These are phyloP conservation scores for Hypoxylon subgilvum DNA, from an alignment of 495 filamentous ascomycete genomes.

Conservation along the genomic window DNA sequence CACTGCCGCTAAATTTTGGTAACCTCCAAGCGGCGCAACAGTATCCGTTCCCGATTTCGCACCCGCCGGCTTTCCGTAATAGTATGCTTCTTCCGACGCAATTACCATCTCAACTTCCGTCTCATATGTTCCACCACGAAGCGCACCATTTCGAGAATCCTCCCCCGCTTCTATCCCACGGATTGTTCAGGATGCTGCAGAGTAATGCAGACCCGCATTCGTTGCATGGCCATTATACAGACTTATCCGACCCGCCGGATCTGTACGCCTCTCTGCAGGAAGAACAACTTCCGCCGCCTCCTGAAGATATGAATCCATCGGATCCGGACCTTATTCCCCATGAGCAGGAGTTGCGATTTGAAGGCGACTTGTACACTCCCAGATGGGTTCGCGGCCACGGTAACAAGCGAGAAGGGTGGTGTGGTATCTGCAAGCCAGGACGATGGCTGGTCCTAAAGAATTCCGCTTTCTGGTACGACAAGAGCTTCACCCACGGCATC, in stretches of 20 bases:
- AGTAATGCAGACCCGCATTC: constrained; percentile 70
- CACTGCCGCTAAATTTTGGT: constrained; percentile 57
- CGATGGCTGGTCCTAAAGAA: constrained; percentile 84
- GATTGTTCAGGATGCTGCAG: constrained; percentile 70
- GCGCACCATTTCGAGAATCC: constrained; percentile 58
- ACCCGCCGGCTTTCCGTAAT: constrained; percentile 53
- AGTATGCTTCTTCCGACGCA: constrained; percentile 54
- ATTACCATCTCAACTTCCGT: constrained; percentile 51
- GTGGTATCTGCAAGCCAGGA: constrained; percentile 80
- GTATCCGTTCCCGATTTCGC: constrained; percentile 58
- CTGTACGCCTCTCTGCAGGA: constrained; percentile 72
- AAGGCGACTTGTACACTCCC: constrained; percentile 78
- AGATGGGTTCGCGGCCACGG: constrained; percentile 79
- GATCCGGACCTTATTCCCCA: constrained; percentile 73
- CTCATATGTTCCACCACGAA: constrained; percentile 54
- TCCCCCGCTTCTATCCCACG: constrained; percentile 65
- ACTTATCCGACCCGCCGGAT: constrained; percentile 72
- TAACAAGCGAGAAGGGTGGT: constrained; percentile 85
- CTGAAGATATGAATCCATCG: constrained; percentile 75
- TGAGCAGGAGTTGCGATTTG: constrained; percentile 78
- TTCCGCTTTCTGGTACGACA: constrained; percentile 86
- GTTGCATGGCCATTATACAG: constrained; percentile 65
- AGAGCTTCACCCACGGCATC: constrained; percentile 80
- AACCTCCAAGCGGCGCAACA: constrained; percentile 61
- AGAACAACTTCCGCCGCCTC: constrained; percentile 69